Percentiles rank a stretch among this genome's conserved stretches.
phyloP scores from a whole-genome alignment of 345 rosid species.

The Salix dunnii region DNA sequence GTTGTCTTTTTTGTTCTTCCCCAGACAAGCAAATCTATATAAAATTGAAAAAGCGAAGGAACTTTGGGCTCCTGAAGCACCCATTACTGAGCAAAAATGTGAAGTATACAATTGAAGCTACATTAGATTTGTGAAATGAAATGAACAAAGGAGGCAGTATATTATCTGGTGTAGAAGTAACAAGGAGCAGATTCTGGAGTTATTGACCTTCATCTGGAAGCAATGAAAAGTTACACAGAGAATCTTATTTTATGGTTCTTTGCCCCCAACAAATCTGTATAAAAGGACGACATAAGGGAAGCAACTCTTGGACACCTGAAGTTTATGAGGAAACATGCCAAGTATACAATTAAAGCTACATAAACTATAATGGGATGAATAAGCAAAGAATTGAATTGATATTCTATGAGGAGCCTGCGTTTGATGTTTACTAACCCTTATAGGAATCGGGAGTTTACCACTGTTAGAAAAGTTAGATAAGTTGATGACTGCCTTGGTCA shows the following conservation, averaged over 20 bases:
- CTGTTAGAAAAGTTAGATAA: neutral
- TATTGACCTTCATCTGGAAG: neutral
- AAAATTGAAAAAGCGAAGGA: neutral
- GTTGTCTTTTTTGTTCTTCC: neutral
- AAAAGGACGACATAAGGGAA: neutral
- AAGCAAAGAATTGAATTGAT: neutral
- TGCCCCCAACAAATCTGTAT: neutral
- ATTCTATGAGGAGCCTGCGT: neutral
- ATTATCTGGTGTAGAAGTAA: too few relatives aligned
- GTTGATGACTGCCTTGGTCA: neutral
- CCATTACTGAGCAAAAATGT: neutral
- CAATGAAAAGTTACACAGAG: neutral
- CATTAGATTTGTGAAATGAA: neutral
- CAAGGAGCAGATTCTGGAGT: too few relatives aligned
- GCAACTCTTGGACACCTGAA: neutral
- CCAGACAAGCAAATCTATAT: neutral
- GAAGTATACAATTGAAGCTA: neutral
- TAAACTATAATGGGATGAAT: neutral
- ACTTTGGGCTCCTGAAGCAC: neutral
- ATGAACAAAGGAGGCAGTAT: too few relatives aligned
- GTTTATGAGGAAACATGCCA: too few relatives aligned
- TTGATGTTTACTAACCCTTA: neutral
- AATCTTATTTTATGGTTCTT: neutral
- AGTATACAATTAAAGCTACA: too few relatives aligned
- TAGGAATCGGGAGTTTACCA: neutral